phyloP scores from a whole-genome alignment of 306 rosid species.

The Astragalus membranaceus region DNA sequence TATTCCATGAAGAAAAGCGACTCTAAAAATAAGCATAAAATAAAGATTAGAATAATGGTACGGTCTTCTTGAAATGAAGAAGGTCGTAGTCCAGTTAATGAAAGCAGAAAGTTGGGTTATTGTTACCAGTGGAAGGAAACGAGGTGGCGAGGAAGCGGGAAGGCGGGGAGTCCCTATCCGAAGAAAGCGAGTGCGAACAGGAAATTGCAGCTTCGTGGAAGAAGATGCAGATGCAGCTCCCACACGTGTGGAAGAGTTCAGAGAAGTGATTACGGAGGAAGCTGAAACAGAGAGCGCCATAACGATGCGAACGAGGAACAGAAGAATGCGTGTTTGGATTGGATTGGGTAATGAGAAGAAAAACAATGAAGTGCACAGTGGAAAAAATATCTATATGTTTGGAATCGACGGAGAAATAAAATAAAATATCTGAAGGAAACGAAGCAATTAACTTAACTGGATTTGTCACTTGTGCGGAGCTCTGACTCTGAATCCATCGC shows the following conservation, averaged over 20 bases:
- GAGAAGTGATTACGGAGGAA: constrained; percentile 28
- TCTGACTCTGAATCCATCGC: background rate
- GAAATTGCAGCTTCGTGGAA: constrained; percentile 38
- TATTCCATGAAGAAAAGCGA: background rate
- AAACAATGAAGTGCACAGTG: background rate
- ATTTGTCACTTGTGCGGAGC: background rate
- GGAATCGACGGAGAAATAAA: background rate
- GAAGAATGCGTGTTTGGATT: background rate
- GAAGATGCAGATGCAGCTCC: constrained; percentile 19
- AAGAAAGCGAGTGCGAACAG: constrained; percentile 34
- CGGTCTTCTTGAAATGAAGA: background rate
- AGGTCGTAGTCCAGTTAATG: background rate
- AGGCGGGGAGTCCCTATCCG: constrained; percentile 25
- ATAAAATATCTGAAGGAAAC: background rate
- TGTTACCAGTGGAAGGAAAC: constrained; percentile 51
- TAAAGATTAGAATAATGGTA: background rate
- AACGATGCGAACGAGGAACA: background rate
- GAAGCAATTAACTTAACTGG: background rate
- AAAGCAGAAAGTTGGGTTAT: background rate
- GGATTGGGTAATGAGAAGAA: constrained; percentile 11
- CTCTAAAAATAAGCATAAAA: background rate
- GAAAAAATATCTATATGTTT: background rate
- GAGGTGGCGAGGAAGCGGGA: constrained; percentile 26
- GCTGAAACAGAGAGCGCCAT: constrained; percentile 73
- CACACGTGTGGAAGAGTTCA: constrained; percentile 35